A percentile compares a stretch with the other conserved stretches of the same genome.
phyloP scores from a whole-genome alignment of 306 rosid genomes.

The Rosa chinensis region DNA sequence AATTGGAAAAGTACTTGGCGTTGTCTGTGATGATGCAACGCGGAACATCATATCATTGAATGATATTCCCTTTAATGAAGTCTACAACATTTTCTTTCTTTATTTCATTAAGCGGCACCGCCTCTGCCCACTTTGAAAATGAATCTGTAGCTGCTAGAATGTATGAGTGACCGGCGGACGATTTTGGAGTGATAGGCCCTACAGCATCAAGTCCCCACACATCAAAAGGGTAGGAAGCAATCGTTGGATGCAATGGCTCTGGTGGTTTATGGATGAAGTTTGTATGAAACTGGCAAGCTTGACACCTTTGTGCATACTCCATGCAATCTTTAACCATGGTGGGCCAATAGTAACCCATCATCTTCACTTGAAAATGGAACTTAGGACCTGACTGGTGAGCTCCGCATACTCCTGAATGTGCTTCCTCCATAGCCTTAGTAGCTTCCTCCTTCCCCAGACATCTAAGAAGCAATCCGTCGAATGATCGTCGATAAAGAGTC shows the following conservation, averaged over 20 bases:
- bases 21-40: background rate
- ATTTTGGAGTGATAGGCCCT: background rate
- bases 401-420: too few relatives aligned
- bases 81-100: background rate
- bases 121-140: background rate
- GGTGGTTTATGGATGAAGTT: conserved; percentile 1
- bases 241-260: background rate
- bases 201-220: background rate
- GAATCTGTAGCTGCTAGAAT: background rate
- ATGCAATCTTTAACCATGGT: background rate
- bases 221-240: background rate
- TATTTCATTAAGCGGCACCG: background rate
- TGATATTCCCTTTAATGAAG: background rate
- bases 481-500: too few relatives aligned
- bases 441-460: too few relatives aligned
- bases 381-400: background rate
- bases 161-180: background rate
- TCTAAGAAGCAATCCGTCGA: too few relatives aligned
- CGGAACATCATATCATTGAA: background rate
- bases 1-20: background rate
- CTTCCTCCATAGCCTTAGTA: too few relatives aligned
- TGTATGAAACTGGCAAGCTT: background rate
- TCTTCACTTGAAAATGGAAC: background rate
- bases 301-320: background rate
- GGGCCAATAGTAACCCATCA: background rate